Base-by-base conservation (phyloP, 75 land plant genomes). In the Adiantum capillusveneris region DNA sequence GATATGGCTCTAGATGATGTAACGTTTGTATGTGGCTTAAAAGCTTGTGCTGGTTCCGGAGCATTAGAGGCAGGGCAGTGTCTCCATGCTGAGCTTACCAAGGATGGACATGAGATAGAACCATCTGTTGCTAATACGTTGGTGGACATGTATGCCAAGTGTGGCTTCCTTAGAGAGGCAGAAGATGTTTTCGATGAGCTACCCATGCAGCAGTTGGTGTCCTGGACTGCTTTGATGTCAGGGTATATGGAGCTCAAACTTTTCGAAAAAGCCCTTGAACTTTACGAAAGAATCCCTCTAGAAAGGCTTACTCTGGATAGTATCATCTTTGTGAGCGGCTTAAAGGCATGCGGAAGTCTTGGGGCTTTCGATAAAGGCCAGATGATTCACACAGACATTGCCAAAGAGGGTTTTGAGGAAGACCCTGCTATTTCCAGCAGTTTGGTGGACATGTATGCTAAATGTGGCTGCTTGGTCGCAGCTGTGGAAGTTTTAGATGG, bases 151-250 rank as follows among this genome's bases (percentile, higher is more conserved):
- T 77, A 63, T 59, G 64, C 69, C 36, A 72, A 51, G 20, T 42
- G 16, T 44, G 53, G 53, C 12, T 26, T 1, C 36, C 51, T 71
- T 34, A 51, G 17, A 6, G 70, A 77, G 31, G 74, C 79, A 0
- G 29, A 43, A 2, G 45, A 26, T 28, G 31, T 71, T 5, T 77
- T 77, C 58, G 57, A 57, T 20, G 21, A 11, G 46, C 69, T 70
- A 66, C 31, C 31, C 0, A 60, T 64, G 50, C 63, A 39, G 31
- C 60, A 70, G 55, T 11, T 56, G 1, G 61, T 65, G 17, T 56
- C 73, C 36, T 75, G 72, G 69, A 69, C 67, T 26, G 65, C 60
- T 0, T 59, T 75, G 68, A 60, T 75, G 2, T 59, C 73, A 22
- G 73, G 73, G 6, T 69, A 71, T 69, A 57, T 59, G 37, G 44